Base-by-base conservation (phyloP, 208 protist species). In the Wallacemonas sp. region DNA sequence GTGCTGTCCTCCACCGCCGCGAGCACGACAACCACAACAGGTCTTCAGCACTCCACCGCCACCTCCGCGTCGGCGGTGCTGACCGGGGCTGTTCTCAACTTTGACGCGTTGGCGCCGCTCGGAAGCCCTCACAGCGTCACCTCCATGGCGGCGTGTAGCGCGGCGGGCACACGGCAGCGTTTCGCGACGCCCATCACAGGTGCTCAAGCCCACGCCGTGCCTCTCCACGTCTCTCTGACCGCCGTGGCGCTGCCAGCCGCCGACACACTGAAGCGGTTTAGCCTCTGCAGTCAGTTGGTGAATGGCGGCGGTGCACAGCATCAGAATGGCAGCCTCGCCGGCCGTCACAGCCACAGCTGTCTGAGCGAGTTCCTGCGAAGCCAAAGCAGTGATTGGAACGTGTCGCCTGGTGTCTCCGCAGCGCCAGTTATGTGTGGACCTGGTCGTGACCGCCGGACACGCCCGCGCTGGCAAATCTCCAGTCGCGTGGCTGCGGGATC, bases 281-380 rank as follows among this genome's bases (percentile, higher is more conserved):
- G 51, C 26, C 51, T 58, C 14, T 58, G 51, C 28, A 58, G 51
- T 21, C 51, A 58, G 51, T 14, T 39, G n/a, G 51, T 58, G 51
- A 34, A 14, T 31, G 51, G 51, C 22, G 46, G 2, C 46, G 42
- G 15, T 6, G 42, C n/a, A 8, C 6, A 21, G 17, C 38, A 17
- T 42, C 44, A 41, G 6, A 6, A 41, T 14, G 36, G 9, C 36
- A 41, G 47, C 47, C 4, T 14, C 51, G 51, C n/a, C 24, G 30
- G 15, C 31, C 51, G 47, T n/a, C 47, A 27, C 6, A 55, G 47
- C 47, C 26, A 17, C 11, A 55, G 47, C 47, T 12, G 47, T 27
- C 17, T 21, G 42, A 49, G 42, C 42, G n/a, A 12, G 11, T 49
- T 49, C 24, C 5, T 49, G 42, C 42, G 46, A 6, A 54, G 51